Base-by-base conservation (phyloP, 371 early-diverging fungal species). In the Batkoa obscura region DNA sequence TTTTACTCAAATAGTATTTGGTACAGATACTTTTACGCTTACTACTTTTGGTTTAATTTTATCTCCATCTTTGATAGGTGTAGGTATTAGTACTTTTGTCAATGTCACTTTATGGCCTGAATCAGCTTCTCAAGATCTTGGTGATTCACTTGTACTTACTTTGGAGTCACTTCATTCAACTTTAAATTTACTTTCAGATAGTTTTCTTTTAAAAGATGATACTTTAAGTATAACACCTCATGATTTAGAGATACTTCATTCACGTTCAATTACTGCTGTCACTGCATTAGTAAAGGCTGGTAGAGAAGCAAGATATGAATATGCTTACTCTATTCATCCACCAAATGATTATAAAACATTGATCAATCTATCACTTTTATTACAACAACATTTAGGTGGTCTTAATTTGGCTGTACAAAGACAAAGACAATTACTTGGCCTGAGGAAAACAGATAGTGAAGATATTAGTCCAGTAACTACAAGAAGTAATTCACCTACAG, bases 91-190 rank as follows among this genome's bases (percentile, higher is more conserved):
- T 32, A 10, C 43, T 1, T 6, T 43, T 2, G 55, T 55, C 2
- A 55, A 55, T 38, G 3, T 55, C 6, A 38, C 32, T 42, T 32
- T 55, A 23, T 55, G 55, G 55, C 55, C 55, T 32, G 55, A 55
- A 30, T 43, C 17, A 12, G 55, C 55, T 2, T 23, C 30, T 43
- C 36, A 55, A 17, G 55, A 43, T 43, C 39, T 55, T 3, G 43
- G 43, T 2, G 8, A 43, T 9, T n/a, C 55, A 30, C 55, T 55
- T 1, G 41, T 43, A 12, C n/a, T 42, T 2, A 31, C 55, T 42
- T 42, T 55, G 33, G 5, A 42, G 41, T 31, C 41, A 4, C 31
- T 31, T 15, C 39, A 38, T 39, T 17, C 6, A 2, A 42, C 43
- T 33, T 17, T 55, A 3, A 33, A 55, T 10, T 2, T 55, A 2